Percentiles rank a stretch among this genome's conserved stretches.
Conservation (phyloP, 768 basidiomycete genomes). For the Tricholomella constricta region DNA sequence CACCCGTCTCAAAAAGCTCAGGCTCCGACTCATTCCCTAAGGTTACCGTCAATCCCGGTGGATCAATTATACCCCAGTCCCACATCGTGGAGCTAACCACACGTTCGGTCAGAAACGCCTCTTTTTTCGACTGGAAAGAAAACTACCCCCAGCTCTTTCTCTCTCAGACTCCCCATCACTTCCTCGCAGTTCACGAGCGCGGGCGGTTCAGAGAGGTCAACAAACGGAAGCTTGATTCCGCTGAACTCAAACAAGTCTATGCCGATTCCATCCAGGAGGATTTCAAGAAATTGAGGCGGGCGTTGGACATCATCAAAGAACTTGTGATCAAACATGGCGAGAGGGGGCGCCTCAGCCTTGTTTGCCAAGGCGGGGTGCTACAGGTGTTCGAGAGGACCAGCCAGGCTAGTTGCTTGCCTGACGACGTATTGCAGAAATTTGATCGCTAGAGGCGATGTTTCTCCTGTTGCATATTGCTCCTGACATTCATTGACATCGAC, state of each 20-base stretch:
- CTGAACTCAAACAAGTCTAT: conserved; percentile 35
- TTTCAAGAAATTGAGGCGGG: conserved; percentile 39
- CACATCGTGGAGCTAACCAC: conserved; percentile 51
- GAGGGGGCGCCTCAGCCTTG: conserved; percentile 54
- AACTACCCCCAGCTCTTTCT: conserved; percentile 67
- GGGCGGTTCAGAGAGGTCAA: conserved; percentile 54
- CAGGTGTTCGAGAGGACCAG: conserved; percentile 51
- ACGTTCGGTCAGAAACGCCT: conserved; percentile 32
- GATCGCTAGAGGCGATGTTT: conserved; percentile 1
- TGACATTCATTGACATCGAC: no score
- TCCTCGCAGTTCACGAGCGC: conserved; percentile 56
- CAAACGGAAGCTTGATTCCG: conserved; percentile 45
- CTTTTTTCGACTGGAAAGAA: conserved; percentile 55
- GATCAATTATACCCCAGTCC: conserved; percentile 39
- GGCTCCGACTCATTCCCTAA: conserved; percentile 13
- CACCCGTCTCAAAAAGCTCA: conserved; percentile 11
- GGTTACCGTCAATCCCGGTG: conserved; percentile 25
- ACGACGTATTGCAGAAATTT: conserved; percentile 40
- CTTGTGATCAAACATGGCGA: conserved; percentile 54
- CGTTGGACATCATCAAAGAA: conserved; percentile 46
- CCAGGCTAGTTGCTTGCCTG: conserved; percentile 45
- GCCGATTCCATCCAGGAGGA: conserved; percentile 32
- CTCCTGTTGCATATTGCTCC: no score
- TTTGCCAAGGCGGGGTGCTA: conserved; percentile 48
- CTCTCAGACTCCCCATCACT: conserved; percentile 65